Percentiles rank a stretch among this genome's conserved stretches.
Conservation (phyloP, 805 yeast species). For the Metschnikowia dekortorum region DNA sequence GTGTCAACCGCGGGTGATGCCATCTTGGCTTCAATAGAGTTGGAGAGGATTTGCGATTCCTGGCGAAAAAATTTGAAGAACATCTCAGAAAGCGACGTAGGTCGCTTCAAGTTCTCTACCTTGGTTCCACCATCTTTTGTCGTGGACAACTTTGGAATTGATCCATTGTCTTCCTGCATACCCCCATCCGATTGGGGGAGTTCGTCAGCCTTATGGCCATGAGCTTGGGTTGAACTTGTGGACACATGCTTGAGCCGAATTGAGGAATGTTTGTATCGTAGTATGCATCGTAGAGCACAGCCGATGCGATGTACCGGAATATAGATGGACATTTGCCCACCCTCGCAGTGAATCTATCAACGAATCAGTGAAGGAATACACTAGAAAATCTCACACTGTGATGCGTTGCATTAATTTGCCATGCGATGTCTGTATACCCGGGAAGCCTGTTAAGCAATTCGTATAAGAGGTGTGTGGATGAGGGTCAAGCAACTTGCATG, state of each 20-base stretch:
- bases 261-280: background rate
- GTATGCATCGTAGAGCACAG: background rate
- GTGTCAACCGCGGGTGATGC: background rate
- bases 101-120: background rate
- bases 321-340: background rate
- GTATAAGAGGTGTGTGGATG: too few species aligned
- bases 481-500: too few species aligned
- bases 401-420: too few species aligned
- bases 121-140: background rate
- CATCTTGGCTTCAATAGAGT: conserved; percentile 6
- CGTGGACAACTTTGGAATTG: background rate
- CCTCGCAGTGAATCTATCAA: too few species aligned
- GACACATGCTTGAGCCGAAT: background rate
- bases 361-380: too few species aligned
- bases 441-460: too few species aligned
- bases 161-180: background rate
- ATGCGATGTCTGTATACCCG: too few species aligned
- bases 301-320: background rate
- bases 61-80: conserved; percentile 6
- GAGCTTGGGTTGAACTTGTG: background rate
- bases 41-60: conserved; percentile 8
- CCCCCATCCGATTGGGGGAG: background rate
- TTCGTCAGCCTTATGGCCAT: background rate
- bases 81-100: background rate
- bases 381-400: too few species aligned